A percentile compares a stretch with the other conserved stretches of the same genome.
These are phyloP conservation scores for Schrenkiella parvula DNA, from an alignment of 345 rosid species.

Conservation along the genomic window DNA sequence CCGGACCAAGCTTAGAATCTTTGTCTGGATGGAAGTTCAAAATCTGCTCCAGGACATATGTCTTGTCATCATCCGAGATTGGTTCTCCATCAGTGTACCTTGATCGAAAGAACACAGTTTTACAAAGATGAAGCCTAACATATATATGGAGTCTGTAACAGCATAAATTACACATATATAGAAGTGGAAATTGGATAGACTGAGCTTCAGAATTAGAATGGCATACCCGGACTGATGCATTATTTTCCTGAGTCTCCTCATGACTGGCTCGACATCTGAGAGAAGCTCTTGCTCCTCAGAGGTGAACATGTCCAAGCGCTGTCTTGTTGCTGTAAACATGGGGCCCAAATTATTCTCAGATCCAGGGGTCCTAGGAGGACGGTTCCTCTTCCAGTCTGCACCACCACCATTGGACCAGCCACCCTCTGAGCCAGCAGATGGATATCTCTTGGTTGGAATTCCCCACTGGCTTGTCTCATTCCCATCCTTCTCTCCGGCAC, in stretches of 20 bases:
- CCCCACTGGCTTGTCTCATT: slow-evolving; percentile 46
- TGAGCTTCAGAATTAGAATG: not conserved
- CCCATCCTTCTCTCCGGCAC: slow-evolving; percentile 24
- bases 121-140: not conserved
- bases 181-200: not conserved
- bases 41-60: slow-evolving; percentile 55
- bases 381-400: slow-evolving; percentile 65
- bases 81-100: slow-evolving; percentile 86
- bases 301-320: slow-evolving; percentile 71
- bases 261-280: slow-evolving; percentile 56
- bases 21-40: slow-evolving; percentile 76
- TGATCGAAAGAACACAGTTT: slow-evolving; percentile 26
- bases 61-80: slow-evolving; percentile 61
- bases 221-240: slow-evolving; percentile 62
- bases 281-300: slow-evolving; percentile 82
- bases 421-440: slow-evolving; percentile 38
- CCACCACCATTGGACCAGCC: slow-evolving; percentile 41
- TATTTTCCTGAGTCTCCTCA: slow-evolving; percentile 58
- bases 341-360: slow-evolving; percentile 36
- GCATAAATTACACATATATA: not conserved
- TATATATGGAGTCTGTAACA: not conserved
- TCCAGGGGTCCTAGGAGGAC: slow-evolving; percentile 47
- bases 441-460: slow-evolving; percentile 42
- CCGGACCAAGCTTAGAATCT: slow-evolving; percentile 64
- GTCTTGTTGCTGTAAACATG: slow-evolving; percentile 56